A percentile compares a stretch with the other conserved stretches of the same genome.
phyloP scores from a whole-genome alignment of 495 filamentous ascomycete species.

The Jackrogersella minutella region DNA sequence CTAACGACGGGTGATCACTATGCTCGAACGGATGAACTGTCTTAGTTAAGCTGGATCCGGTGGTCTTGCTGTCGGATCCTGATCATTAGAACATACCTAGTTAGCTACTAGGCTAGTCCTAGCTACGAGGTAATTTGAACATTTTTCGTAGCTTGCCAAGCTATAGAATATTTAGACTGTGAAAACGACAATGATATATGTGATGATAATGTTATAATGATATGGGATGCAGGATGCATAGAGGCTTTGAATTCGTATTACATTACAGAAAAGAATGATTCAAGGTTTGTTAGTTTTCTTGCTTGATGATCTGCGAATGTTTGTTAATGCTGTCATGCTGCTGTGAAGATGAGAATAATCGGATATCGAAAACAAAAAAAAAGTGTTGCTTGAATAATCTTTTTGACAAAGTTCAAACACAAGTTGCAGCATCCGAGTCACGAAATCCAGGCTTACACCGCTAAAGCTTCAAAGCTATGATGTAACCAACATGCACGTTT shows the following conservation, averaged over 20 bases:
- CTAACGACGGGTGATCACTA: slow-evolving; percentile 23
- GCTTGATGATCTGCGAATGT: too few species aligned
- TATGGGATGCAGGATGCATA: too few species aligned
- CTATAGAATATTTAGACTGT: too few species aligned
- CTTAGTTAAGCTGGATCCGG: slow-evolving; percentile 28
- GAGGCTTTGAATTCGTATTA: too few species aligned
- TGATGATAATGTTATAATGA: too few species aligned
- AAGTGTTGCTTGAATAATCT: slow-evolving; percentile 6
- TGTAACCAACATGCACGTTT: slow-evolving; percentile 36
- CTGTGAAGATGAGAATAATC: slow-evolving; percentile 21
- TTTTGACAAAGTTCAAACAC: slow-evolving; percentile 21
- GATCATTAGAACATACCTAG: slow-evolving; percentile 9
- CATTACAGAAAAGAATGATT: too few species aligned
- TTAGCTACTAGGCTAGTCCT: neutral
- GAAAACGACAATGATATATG: too few species aligned
- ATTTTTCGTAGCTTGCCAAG: too few species aligned
- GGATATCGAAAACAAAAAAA: neutral
- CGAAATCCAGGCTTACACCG: slow-evolving; percentile 32
- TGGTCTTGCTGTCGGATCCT: slow-evolving; percentile 10
- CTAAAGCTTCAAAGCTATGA: slow-evolving; percentile 25
- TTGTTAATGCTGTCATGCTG: too few species aligned
- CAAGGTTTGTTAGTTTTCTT: too few species aligned
- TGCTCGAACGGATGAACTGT: slow-evolving; percentile 25
- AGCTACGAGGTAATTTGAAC: neutral
- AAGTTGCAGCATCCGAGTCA: slow-evolving; percentile 15